Percentiles rank a stretch among this genome's conserved stretches.
phyloP scores from a whole-genome alignment of 1,139 yeast species.

The Yamadazyma membranifaciens region DNA sequence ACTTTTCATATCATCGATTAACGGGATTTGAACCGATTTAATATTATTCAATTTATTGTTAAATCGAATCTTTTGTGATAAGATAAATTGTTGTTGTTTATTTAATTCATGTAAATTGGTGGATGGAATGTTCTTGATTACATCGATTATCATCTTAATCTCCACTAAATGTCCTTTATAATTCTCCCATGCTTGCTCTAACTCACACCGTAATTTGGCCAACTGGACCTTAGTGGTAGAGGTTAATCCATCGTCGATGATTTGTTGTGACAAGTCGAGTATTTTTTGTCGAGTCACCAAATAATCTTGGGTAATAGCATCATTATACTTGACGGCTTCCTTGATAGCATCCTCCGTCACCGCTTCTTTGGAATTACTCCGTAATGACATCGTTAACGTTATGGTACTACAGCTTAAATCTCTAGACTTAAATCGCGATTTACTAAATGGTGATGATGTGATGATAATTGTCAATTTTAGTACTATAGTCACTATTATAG shows the following conservation, averaged over 20 bases:
- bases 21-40: constrained; percentile 33
- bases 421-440: too few relatives aligned
- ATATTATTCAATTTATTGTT: constrained; percentile 26
- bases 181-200: constrained; percentile 25
- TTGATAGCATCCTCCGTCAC: constrained; percentile 33
- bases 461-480: too few relatives aligned
- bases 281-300: constrained; percentile 35
- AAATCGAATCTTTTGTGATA: constrained; percentile 17
- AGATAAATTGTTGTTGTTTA: constrained; percentile 21
- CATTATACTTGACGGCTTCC: constrained; percentile 33
- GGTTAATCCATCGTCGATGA: neutral
- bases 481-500: too few relatives aligned
- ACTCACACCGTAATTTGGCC: constrained; percentile 23
- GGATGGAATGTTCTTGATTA: constrained; percentile 15
- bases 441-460: too few relatives aligned
- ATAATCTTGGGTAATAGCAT: constrained; percentile 32
- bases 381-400: constrained; percentile 22
- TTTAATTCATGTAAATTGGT: constrained; percentile 23
- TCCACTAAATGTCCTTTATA: constrained; percentile 27
- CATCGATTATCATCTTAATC: constrained; percentile 21
- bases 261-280: constrained; percentile 17
- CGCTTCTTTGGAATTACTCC: constrained; percentile 31
- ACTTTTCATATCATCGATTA: constrained; percentile 32
- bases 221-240: constrained; percentile 1
- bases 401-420: too few relatives aligned